A percentile compares a stretch with the other conserved stretches of the same genome.
Evolutionary conservation across 2,329 filamentous ascomycete genomes (phyloP).

Genomic region (Paracamarosporium sp.): DNA sequence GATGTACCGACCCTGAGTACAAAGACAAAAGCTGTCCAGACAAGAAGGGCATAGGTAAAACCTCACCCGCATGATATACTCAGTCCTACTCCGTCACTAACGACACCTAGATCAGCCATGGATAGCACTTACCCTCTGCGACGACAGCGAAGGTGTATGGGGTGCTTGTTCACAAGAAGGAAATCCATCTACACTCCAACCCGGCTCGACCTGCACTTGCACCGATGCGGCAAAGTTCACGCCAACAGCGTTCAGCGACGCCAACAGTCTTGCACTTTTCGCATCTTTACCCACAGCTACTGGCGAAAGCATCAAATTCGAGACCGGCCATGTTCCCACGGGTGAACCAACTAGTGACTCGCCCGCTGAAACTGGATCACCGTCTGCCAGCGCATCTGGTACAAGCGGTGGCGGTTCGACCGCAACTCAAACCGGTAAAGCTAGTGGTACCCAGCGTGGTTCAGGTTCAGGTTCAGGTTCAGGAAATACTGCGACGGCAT

Average conservation of each 20-base stretch:
- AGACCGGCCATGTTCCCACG: slow-evolving; percentile 1
- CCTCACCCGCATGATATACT: background rate
- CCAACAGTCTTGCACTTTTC: background rate
- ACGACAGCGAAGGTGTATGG: background rate
- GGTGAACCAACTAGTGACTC: slow-evolving; percentile 7
- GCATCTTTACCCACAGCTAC: background rate
- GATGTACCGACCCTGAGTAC: slow-evolving; percentile 8
- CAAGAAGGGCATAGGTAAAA: slow-evolving; percentile 5
- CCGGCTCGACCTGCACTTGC: background rate
- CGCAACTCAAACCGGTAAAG: background rate
- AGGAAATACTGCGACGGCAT: background rate
- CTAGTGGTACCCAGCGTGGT: background rate
- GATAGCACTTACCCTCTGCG: slow-evolving; percentile 6
- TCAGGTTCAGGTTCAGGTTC: background rate
- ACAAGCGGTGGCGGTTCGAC: background rate
- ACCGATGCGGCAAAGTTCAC: background rate
- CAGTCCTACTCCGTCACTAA: background rate
- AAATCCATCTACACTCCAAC: slow-evolving; percentile 4
- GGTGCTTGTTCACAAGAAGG: slow-evolving; percentile 4
- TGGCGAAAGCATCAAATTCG: slow-evolving; percentile 3
- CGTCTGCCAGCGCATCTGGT: background rate
- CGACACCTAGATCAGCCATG: slow-evolving; percentile 2
- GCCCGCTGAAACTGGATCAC: background rate
- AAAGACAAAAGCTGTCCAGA: slow-evolving; percentile 5
- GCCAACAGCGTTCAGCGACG: background rate